Percentiles rank a stretch among this genome's conserved stretches.
phyloP scores from a whole-genome alignment of 768 basidiomycete genomes.

The Suillus alpinus region DNA sequence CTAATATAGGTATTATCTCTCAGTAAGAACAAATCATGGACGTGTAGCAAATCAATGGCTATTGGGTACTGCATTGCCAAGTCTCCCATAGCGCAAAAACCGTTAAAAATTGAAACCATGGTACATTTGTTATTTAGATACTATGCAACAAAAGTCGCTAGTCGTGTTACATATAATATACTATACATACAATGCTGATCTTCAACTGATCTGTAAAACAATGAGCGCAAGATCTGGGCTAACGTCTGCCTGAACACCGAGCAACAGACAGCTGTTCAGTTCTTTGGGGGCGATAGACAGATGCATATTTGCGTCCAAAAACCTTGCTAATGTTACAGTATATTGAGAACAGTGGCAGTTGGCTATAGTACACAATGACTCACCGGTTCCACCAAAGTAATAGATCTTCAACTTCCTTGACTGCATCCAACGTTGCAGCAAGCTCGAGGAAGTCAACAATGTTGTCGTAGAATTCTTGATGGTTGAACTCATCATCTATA shows the following conservation, averaged over 20 bases:
- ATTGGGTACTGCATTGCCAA: neutral
- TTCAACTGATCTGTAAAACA: neutral
- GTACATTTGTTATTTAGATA: neutral
- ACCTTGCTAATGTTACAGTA: neutral
- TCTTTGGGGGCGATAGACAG: neutral
- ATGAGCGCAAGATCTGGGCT: neutral
- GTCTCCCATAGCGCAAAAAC: neutral
- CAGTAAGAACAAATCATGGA: neutral
- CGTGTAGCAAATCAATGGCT: neutral
- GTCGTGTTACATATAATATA: neutral
- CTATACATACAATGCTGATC: neutral
- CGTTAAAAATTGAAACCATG: neutral
- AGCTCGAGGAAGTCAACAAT: constrained; percentile 15
- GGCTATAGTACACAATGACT: neutral
- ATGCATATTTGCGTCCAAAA: neutral
- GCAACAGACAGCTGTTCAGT: neutral
- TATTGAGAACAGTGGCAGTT: neutral
- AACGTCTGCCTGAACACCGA: neutral
- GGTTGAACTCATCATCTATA: constrained; percentile 9
- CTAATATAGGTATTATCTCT: neutral
- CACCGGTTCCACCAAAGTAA: constrained; percentile 16
- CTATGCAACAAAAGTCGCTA: neutral
- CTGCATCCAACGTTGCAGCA: neutral
- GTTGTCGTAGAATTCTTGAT: constrained; percentile 13
- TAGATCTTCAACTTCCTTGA: neutral